Conservation (phyloP, 345 rosid genomes). For the Lumnitzera littorea region DNA sequence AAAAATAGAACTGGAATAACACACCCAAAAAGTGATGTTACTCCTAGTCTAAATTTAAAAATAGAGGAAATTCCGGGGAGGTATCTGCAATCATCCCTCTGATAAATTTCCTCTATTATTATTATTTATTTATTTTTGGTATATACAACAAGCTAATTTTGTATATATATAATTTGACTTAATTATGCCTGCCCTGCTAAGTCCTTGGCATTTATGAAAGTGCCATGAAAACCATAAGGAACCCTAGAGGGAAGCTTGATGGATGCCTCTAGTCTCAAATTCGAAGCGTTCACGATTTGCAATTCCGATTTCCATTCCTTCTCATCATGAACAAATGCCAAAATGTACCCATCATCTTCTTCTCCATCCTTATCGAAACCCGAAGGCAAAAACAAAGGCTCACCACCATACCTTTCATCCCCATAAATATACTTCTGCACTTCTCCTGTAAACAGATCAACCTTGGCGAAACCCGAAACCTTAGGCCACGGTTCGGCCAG, state of each 20-base stretch:
- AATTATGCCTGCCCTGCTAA: conserved; percentile 56
- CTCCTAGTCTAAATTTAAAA: conserved; percentile 1
- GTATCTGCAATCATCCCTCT: conserved; percentile 32
- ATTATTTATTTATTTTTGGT: too few relatives aligned
- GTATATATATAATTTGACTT: too few relatives aligned
- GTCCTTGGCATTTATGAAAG: conserved; percentile 59
- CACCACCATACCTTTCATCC: conserved; percentile 66
- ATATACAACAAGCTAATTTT: too few relatives aligned
- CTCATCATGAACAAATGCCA: conserved; percentile 82
- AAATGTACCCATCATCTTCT: conserved; percentile 81
- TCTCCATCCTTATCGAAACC: conserved; percentile 20
- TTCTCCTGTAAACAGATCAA: conserved; percentile 69
- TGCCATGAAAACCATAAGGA: conserved; percentile 95
- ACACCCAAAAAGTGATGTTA: conserved; percentile 3
- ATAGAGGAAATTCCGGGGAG: conserved; percentile 40
- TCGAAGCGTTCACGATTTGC: conserved; percentile 64
- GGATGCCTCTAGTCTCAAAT: conserved; percentile 57
- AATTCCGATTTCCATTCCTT: conserved; percentile 75
- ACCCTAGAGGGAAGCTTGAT: conserved; percentile 81
- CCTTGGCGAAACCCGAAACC: conserved; percentile 85
- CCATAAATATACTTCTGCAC: conserved; percentile 59
- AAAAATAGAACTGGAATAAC: not conserved
- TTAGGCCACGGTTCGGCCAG: conserved; percentile 98
- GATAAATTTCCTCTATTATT: conserved; percentile 25
- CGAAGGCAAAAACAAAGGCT: conserved; percentile 68